These are phyloP conservation scores for Russula dissimulans DNA, from an alignment of 768 basidiomycete genomes.

Conservation along the genomic window DNA sequence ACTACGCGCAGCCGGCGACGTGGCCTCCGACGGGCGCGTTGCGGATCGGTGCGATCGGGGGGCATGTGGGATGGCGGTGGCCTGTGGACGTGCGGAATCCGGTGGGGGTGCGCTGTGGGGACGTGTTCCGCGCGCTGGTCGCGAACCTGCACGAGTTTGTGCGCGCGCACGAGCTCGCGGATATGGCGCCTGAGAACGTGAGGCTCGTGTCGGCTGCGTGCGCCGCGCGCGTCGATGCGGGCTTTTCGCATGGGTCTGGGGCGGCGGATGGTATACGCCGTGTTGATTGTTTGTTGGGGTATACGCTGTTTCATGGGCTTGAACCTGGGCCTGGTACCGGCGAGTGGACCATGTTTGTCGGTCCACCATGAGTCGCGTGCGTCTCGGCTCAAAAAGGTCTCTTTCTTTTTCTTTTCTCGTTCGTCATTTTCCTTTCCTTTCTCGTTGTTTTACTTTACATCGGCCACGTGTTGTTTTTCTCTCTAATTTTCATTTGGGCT, in stretches of 20 bases:
- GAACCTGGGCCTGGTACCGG: conserved; percentile 6
- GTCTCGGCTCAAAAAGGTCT: too few species aligned
- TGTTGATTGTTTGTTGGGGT: conserved; percentile 10
- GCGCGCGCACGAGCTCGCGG: conserved; percentile 22
- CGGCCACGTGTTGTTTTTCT: neutral
- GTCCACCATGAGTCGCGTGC: neutral
- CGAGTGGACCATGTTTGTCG: conserved; percentile 18
- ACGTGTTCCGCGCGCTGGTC: conserved; percentile 42
- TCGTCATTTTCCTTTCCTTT: neutral
- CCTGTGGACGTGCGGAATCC: conserved; percentile 41
- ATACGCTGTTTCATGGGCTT: conserved; percentile 11
- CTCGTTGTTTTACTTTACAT: neutral
- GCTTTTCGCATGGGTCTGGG: neutral
- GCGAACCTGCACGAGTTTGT: conserved; percentile 34
- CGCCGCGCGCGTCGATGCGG: conserved; percentile 14
- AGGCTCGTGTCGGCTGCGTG: conserved; percentile 1
- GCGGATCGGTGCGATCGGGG: conserved; percentile 46
- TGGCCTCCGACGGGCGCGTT: conserved; percentile 49
- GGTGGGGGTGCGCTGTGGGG: conserved; percentile 39
- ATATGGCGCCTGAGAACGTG: conserved; percentile 19
- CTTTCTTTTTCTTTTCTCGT: neutral
- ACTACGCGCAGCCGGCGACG: conserved; percentile 52
- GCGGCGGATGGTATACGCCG: conserved; percentile 8
- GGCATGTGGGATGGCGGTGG: conserved; percentile 44
- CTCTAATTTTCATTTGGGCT: neutral